Conservation (phyloP, 2,329 filamentous ascomycete genomes). For the Cercospora brassicicola region DNA sequence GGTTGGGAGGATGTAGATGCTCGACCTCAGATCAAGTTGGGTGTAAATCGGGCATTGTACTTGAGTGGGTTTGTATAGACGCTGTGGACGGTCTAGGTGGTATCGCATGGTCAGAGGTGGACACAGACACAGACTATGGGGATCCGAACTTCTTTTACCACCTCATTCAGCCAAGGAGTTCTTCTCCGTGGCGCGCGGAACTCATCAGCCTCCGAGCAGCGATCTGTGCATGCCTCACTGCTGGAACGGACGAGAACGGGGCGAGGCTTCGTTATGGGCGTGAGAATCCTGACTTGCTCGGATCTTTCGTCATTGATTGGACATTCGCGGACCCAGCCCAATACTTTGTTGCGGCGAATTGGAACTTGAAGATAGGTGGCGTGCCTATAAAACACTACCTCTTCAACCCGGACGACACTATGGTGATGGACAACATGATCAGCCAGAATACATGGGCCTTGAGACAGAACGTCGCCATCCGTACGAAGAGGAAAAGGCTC, state of each 20-base stretch:
- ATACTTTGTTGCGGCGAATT: no score
- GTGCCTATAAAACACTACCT: no score
- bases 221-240: not conserved
- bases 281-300: no score
- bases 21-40: not conserved
- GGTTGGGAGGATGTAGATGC: not conserved
- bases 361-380: no score
- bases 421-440: no score
- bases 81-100: not conserved
- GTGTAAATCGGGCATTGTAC: not conserved
- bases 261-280: no score
- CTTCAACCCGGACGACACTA: no score
- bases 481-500: no score
- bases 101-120: not conserved
- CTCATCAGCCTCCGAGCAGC: not conserved
- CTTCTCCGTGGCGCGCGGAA: not conserved
- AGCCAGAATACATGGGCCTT: no score
- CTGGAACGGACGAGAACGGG: not conserved
- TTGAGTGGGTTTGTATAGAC: not conserved
- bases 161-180: not conserved
- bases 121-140: not conserved
- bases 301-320: no score
- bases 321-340: no score
- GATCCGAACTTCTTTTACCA: not conserved
- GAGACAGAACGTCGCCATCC: no score